Percentiles rank a stretch among this genome's conserved stretches.
Evolutionary conservation across 2,329 filamentous ascomycete species (phyloP).

Genomic region (Stemphylium lycopersici): DNA sequence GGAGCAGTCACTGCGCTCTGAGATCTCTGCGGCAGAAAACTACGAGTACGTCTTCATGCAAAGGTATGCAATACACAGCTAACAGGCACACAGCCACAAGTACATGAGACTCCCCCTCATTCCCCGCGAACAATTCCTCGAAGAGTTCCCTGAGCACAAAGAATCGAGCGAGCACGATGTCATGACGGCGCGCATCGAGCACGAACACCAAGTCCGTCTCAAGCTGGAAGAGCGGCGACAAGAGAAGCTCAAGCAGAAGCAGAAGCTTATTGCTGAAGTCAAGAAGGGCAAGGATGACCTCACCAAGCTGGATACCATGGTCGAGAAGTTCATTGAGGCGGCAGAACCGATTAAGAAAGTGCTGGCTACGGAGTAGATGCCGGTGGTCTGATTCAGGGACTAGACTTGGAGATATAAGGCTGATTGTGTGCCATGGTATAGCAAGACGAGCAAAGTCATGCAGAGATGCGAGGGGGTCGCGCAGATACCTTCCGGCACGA

Average conservation of each 20-base stretch:
- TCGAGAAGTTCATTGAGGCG: conserved; percentile 93
- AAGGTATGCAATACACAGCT: conserved; percentile 1
- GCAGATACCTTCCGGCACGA: not conserved
- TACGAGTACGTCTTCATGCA: conserved; percentile 72
- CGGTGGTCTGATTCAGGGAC: not conserved
- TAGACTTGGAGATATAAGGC: not conserved
- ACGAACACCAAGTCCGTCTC: conserved; percentile 85
- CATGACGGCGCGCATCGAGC: conserved; percentile 88
- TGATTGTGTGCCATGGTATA: not conserved
- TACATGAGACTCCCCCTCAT: conserved; percentile 87
- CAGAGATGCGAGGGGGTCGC: not conserved
- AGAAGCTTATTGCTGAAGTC: conserved; percentile 74
- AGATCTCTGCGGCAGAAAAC: conserved; percentile 87
- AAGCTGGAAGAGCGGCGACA: conserved; percentile 83
- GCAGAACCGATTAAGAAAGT: conserved; percentile 87
- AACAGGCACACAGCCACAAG: conserved; percentile 68
- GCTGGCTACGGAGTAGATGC: conserved; percentile 71
- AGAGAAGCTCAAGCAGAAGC: conserved; percentile 66
- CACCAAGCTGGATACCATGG: conserved; percentile 85
- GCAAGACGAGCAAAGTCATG: not conserved
- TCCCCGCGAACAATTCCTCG: conserved; percentile 80
- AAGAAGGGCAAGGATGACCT: conserved; percentile 94
- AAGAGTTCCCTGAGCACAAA: conserved; percentile 75
- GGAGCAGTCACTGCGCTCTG: conserved; percentile 85
- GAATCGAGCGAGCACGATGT: conserved; percentile 76